These are phyloP conservation scores for Albifimbria verrucaria DNA, from an alignment of 2,329 filamentous ascomycete genomes.

Conservation along the genomic window DNA sequence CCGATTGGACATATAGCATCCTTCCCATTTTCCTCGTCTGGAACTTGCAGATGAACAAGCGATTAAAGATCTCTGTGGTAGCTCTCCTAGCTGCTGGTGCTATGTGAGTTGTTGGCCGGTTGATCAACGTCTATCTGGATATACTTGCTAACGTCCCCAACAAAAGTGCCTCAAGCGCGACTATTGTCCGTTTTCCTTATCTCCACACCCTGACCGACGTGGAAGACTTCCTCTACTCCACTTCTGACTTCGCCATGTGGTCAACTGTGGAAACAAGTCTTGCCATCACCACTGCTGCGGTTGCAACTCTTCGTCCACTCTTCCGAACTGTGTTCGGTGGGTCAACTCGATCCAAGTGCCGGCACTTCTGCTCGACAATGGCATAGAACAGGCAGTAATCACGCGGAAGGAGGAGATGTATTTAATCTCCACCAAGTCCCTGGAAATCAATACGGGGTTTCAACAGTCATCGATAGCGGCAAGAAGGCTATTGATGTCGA, in stretches of 20 bases:
- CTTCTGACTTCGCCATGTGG: slow-evolving; percentile 41
- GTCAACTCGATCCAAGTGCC: slow-evolving; percentile 9
- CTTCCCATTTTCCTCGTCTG: slow-evolving; percentile 38
- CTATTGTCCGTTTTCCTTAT: slow-evolving; percentile 40
- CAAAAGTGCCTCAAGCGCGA: slow-evolving; percentile 35
- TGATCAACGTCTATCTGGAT: not conserved
- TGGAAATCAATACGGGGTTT: no score
- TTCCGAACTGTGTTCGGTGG: slow-evolving; percentile 16
- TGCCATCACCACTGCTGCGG: slow-evolving; percentile 34
- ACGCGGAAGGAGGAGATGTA: slow-evolving; percentile 7
- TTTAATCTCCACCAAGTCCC: slow-evolving; percentile 10
- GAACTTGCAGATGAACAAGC: slow-evolving; percentile 35
- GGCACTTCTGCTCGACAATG: slow-evolving; percentile 16
- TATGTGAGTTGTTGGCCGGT: slow-evolving; percentile 29
- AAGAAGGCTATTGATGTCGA: not conserved
- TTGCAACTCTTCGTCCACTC: slow-evolving; percentile 38
- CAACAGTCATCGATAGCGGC: slow-evolving; percentile 18
- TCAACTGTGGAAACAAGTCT: slow-evolving; percentile 41
- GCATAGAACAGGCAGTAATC: slow-evolving; percentile 14
- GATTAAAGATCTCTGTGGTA: slow-evolving; percentile 33
- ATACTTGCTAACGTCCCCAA: not conserved
- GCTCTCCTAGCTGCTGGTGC: slow-evolving; percentile 28
- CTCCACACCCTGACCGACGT: slow-evolving; percentile 31
- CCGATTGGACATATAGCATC: slow-evolving; percentile 37
- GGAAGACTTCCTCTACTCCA: slow-evolving; percentile 40